Percentiles rank a stretch among this genome's conserved stretches.
phyloP scores from a whole-genome alignment of 1,139 yeast species.

The Arxiozyma slooffiae region DNA sequence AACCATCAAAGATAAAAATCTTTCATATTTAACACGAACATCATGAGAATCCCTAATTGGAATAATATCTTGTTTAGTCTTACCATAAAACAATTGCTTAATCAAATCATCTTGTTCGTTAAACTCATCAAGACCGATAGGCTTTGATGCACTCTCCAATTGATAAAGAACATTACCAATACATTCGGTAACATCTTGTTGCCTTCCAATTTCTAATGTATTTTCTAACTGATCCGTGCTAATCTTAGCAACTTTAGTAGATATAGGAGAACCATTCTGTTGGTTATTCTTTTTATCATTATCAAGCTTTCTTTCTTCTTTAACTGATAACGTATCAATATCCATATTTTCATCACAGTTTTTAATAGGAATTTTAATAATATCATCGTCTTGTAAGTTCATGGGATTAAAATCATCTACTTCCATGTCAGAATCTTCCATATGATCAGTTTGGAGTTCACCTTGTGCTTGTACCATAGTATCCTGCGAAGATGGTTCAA shows the following conservation, averaged over 20 bases:
- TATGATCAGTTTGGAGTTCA: not conserved
- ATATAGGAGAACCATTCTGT: constrained; percentile 6
- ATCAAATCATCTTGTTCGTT: constrained; percentile 77
- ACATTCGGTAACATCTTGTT: constrained; percentile 96
- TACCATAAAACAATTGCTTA: constrained; percentile 73
- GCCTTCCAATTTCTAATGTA: constrained; percentile 75
- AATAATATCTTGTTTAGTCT: constrained; percentile 46
- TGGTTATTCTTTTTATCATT: not conserved
- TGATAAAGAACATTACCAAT: constrained; percentile 91
- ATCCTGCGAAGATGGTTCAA: constrained; percentile 28
- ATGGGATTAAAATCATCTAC: not conserved
- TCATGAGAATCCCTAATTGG: constrained; percentile 30
- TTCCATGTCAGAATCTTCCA: not conserved
- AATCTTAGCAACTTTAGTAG: constrained; percentile 35
- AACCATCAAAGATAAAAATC: constrained; percentile 72
- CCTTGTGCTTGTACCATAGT: constrained; percentile 3
- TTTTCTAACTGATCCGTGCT: constrained; percentile 58
- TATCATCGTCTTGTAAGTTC: not conserved
- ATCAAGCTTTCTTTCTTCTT: not conserved
- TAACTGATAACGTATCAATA: not conserved
- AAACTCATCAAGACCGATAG: constrained; percentile 54
- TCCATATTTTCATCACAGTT: constrained; percentile 1
- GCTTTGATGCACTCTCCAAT: constrained; percentile 79
- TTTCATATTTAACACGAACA: constrained; percentile 54
- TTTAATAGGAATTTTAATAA: not conserved